Conservation (phyloP, 176 grass and related monocot genomes). For the Aegilops longissima region DNA sequence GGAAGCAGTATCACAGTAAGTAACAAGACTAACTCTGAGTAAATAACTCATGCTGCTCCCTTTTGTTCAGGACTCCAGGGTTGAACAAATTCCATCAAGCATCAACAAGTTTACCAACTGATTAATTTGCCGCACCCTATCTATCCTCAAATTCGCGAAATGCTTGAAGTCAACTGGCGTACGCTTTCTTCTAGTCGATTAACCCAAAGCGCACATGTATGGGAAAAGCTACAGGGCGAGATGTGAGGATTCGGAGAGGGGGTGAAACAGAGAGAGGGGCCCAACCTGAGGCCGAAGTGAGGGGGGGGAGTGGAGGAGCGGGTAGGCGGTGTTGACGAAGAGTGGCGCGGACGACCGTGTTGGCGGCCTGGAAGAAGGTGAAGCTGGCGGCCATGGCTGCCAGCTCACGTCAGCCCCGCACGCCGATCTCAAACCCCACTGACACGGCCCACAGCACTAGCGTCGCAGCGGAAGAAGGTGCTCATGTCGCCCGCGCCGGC, state of each 20-base stretch:
- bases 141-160: constrained; percentile 1
- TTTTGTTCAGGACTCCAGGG: background rate
- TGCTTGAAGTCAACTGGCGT: background rate
- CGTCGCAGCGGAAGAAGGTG: constrained; percentile 72
- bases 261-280: background rate
- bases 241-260: background rate
- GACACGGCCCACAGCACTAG: constrained; percentile 74
- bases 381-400: constrained; percentile 59
- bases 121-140: background rate
- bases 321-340: constrained; percentile 85
- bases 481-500: constrained; percentile 32
- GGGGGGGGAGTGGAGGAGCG: constrained; percentile 71
- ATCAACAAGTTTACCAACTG: background rate
- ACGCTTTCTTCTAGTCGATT: constrained; percentile 14
- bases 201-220: background rate
- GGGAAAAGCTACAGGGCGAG: constrained; percentile 8
- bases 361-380: constrained; percentile 86
- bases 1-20: background rate
- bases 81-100: background rate
- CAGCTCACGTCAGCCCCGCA: constrained; percentile 53
- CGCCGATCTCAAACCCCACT: constrained; percentile 64
- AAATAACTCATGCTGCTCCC: background rate
- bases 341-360: constrained; percentile 56
- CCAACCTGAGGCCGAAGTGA: constrained; percentile 72
- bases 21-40: background rate